Evolutionary conservation across 2,329 filamentous ascomycete species (phyloP), one percentile per base, ranked within the genome.

Genomic region (Penicillium sp.): DNA sequence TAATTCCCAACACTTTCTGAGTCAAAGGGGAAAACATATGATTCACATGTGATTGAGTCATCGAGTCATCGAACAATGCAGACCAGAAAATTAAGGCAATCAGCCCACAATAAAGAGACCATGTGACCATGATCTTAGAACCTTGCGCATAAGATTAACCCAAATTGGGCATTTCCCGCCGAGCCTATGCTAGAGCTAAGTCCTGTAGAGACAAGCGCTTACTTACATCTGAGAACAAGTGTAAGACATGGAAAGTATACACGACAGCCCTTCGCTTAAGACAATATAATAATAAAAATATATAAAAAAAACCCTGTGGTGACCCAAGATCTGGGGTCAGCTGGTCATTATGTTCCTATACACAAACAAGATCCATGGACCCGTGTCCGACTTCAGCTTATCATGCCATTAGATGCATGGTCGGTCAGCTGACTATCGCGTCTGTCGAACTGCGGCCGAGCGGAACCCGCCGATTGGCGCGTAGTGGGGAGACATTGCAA

Each of bases 391-490:
- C 36, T 53, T 21, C 29, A 45, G 47, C 47, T 43, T 48, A 53
- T 57, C 49, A 45, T 41, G 49, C 55, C 55, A 56, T 52, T 23
- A 52, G 25, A 38, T 52, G 23, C 2, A 42, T 45, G 55, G 55
- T 57, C 55, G 55, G 55, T 57, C 55, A 57, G 55, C 55, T 57
- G 55, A 57, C 49, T 53, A 29, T 52, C 47, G 47, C 47, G 53
- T 27, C 41, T 55, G 47, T 56, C 38, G 50, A 53, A 52, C 52
- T 39, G 23, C 47, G 53, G 53, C 25, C 39, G 55, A 57, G 35
- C 42, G 55, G 55, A 53, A 53, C 36, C 42, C 49, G 36, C 55
- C 43, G 49, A 57, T 57, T 57, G 49, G 49, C 48, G 47, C 21
- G 50, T 4, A 53, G 41, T 53, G 53, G 47, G 53, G 41, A 42